Base-by-base conservation (phyloP, 2,329 filamentous ascomycete species). In the Neonectria neomacrospora region DNA sequence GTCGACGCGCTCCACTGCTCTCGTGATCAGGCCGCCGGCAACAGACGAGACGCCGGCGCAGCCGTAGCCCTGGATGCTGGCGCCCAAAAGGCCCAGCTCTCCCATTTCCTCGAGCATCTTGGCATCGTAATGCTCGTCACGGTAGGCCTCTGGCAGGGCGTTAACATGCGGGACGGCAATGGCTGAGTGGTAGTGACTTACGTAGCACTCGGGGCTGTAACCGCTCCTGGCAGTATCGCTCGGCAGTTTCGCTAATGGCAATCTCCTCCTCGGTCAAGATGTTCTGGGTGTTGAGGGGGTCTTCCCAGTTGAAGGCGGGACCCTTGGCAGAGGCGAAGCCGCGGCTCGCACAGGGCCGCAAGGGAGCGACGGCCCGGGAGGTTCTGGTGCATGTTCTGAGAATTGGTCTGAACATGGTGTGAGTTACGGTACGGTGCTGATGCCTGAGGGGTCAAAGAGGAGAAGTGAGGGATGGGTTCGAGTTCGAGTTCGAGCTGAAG, bases 51-150 rank as follows among this genome's bases (percentile, higher is more conserved):
- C 91, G 57, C 94, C 94, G 5, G 94, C 94, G 77, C 94, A 97
- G 30, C 89, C 94, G 74, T 97, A 96, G 18, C 94, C 94, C 67
- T 95, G 83, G 65, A 97, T 94, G 18, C 89, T 95, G 54, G 94
- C 90, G 57, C 94, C 94, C 4, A 97, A 84, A 0, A 97, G 85
- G n/a, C 94, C 94, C 11, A 97, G 83, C 76, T 96, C 92, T 45
- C 94, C 94, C 94, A 97, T 97, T 80, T 97, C 94, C 77, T 90
- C 86, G 32, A 97, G 85, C 64, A 97, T 97, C 73, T 90, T 90
- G 72, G 87, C 86, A 78, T 97, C 94, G 80, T 94, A 97, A 75
- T 93, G 78, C 79, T 97, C 94, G 76, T 95, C 89, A 68, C 94
- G 80, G 67, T 94, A 96, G 63, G 92, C 91, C 80, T 95, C 93